These are phyloP conservation scores for Bolboschoenus planiculmis DNA, from an alignment of 176 grass and related monocot genomes.

Conservation along the genomic window DNA sequence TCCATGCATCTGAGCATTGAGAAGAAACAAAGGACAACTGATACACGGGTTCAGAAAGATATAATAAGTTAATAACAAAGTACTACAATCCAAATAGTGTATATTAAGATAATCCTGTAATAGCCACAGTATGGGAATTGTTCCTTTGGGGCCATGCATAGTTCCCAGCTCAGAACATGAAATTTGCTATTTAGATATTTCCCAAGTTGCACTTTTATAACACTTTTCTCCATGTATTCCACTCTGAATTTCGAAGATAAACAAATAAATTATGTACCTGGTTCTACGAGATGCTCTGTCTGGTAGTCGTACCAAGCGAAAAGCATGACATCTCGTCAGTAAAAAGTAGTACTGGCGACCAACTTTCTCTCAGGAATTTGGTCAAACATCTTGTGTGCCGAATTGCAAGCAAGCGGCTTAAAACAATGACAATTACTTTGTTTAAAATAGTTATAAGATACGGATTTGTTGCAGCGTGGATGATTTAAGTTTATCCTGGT, in stretches of 20 bases:
- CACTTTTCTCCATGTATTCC: not conserved
- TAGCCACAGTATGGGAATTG: not conserved
- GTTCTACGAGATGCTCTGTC: not conserved
- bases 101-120: not conserved
- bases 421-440: not conserved
- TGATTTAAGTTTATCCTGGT: no score
- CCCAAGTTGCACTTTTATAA: not conserved
- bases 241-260: not conserved
- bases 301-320: not conserved
- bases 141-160: not conserved
- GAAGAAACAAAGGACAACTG: not conserved
- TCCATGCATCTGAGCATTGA: not conserved
- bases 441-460: no score
- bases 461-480: no score
- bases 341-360: not conserved
- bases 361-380: not conserved
- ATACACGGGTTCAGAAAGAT: not conserved
- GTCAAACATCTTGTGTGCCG: not conserved
- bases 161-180: not conserved
- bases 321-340: not conserved
- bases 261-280: not conserved
- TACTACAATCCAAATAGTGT: not conserved
- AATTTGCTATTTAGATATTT: not conserved
- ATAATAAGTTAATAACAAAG: no score
- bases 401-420: not conserved